Evolutionary conservation across 1,284 basidiomycete species (phyloP).

Genomic region (Puccinia novopanici): DNA sequence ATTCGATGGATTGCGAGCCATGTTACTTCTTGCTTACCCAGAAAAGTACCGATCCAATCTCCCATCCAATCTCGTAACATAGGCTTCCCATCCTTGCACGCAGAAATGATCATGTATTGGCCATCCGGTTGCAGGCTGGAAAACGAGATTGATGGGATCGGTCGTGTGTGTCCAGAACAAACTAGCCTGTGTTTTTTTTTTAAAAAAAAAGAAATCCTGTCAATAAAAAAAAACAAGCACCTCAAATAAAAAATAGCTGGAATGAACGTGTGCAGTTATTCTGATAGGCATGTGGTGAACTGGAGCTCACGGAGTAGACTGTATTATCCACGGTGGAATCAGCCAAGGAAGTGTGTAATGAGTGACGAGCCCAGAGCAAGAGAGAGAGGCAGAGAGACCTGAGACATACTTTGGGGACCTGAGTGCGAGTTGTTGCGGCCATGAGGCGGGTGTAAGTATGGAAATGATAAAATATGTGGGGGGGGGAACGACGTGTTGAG

Average conservation of each 20-base stretch:
- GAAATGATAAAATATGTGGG: too few relatives aligned
- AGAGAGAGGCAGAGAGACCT: neutral
- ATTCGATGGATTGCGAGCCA: neutral
- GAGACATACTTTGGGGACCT: conserved; percentile 12
- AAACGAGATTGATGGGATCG: conserved; percentile 46
- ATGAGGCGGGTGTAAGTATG: too few relatives aligned
- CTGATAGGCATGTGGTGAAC: too few relatives aligned
- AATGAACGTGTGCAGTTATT: too few relatives aligned
- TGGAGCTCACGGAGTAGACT: conserved; percentile 5
- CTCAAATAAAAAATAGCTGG: too few relatives aligned
- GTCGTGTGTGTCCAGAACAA: conserved; percentile 48
- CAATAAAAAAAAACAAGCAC: neutral
- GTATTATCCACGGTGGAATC: neutral
- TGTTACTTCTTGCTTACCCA: conserved; percentile 63
- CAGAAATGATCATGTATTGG: conserved; percentile 50
- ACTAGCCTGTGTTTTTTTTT: conserved; percentile 13
- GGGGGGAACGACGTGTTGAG: too few relatives aligned
- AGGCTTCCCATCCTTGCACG: conserved; percentile 50
- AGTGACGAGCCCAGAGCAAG: neutral
- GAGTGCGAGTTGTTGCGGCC: neutral
- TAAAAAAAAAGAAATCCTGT: neutral
- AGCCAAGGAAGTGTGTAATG: too few relatives aligned
- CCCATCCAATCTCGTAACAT: conserved; percentile 63
- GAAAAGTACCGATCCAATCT: conserved; percentile 97
- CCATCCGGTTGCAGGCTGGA: conserved; percentile 48